Evolutionary conservation across 768 basidiomycete species (phyloP).

Genomic region (Trametes sanguinea): DNA sequence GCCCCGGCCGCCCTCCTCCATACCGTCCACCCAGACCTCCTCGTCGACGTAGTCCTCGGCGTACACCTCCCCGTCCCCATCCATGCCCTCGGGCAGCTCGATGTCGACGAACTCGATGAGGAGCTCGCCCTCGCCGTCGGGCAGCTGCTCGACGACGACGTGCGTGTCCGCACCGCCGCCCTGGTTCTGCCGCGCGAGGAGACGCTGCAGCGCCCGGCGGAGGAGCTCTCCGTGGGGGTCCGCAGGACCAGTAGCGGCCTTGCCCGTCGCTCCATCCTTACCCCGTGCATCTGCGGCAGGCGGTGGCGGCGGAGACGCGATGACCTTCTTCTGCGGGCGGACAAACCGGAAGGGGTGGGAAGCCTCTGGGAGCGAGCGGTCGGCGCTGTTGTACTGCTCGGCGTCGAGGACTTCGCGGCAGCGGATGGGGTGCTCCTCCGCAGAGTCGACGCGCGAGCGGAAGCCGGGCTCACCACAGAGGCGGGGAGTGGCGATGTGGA

Average conservation of each 20-base stretch:
- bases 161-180: constrained; percentile 15
- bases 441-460: constrained; percentile 67
- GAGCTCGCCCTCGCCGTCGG: constrained; percentile 29
- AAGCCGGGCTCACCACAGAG: constrained; percentile 94
- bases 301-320: constrained; percentile 40
- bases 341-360: constrained; percentile 58
- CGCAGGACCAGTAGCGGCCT: neutral
- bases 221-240: constrained; percentile 18
- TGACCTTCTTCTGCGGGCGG: constrained; percentile 47
- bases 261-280: neutral
- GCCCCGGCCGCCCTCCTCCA: constrained; percentile 30
- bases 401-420: constrained; percentile 72
- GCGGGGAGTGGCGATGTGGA: constrained; percentile 93
- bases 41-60: constrained; percentile 23
- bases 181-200: constrained; percentile 19
- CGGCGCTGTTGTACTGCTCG: constrained; percentile 28
- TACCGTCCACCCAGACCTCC: constrained; percentile 46
- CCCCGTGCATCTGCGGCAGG: constrained; percentile 1
- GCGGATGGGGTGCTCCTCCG: constrained; percentile 68
- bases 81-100: constrained; percentile 30
- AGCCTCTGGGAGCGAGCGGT: constrained; percentile 44
- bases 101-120: constrained; percentile 28
- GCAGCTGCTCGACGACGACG: constrained; percentile 24
- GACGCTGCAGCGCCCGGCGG: constrained; percentile 26
- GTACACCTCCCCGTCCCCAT: constrained; percentile 45